Percentiles rank a stretch among this genome's conserved stretches.
These are phyloP conservation scores for Coelastrella sp. DNA, from an alignment of 139 green algal species.

Conservation along the genomic window DNA sequence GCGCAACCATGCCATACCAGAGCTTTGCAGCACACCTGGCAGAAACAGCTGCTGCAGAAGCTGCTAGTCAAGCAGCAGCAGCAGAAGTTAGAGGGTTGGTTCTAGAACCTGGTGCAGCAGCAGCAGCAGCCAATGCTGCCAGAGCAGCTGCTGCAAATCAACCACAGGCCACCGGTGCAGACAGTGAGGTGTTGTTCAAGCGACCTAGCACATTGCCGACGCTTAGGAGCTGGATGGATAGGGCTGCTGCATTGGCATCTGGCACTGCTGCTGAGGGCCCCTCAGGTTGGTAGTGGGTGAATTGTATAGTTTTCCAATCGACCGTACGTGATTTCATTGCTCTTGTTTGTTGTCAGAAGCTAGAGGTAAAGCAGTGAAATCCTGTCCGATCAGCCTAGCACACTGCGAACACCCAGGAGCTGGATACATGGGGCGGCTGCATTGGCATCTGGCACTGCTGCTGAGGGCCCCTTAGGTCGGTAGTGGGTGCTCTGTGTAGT, in stretches of 20 bases:
- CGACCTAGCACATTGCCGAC: slow-evolving; percentile 14
- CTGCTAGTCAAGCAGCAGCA: neutral
- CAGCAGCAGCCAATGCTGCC: neutral
- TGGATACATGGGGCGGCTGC: slow-evolving; percentile 15
- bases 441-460: slow-evolving; percentile 29
- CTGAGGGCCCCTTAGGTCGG: neutral
- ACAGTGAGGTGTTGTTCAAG: neutral
- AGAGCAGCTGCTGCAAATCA: neutral
- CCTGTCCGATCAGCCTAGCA: slow-evolving; percentile 3
- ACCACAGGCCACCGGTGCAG: neutral
- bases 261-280: slow-evolving; percentile 12
- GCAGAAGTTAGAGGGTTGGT: neutral
- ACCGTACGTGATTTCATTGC: too few species aligned
- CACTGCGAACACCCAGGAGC: slow-evolving; percentile 12
- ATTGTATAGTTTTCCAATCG: too few species aligned
- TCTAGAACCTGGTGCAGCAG: too few species aligned
- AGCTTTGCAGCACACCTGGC: too few species aligned
- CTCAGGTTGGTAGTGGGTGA: neutral
- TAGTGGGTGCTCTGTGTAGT: neutral
- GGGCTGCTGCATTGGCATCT: slow-evolving; percentile 5
- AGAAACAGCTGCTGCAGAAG: too few species aligned
- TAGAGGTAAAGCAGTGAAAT: neutral
- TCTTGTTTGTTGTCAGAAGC: too few species aligned
- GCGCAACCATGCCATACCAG: too few species aligned
- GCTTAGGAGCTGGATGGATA: slow-evolving; percentile 33